Base-by-base conservation (phyloP, 148 eudicot species). In the Suaeda aralocaspica region DNA sequence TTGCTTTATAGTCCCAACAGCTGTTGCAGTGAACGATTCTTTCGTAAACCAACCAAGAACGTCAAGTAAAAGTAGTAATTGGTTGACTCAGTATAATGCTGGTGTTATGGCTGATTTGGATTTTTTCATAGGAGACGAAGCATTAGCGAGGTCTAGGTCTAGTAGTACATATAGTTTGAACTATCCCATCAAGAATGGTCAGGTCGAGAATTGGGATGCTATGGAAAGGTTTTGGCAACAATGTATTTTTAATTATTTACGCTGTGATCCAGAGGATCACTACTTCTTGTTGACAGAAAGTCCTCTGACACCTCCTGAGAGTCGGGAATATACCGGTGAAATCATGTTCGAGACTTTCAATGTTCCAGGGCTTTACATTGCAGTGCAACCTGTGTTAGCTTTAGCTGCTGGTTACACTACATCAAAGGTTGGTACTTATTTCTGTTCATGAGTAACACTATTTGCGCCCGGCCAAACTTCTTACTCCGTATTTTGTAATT, bases 221-320 rank as follows among this genome's bases (percentile, higher is more conserved):
- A 93, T 93, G 96, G 98, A 93, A 80, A 79, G 95, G 76, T 91
- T 86, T 81, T 93, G 98, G 98, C 98, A 93, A 82, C 98, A 93
- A 73, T 93, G 95, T 76, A 93, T 93, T 73, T 93, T 93, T 77
- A 89, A 87, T 80, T 93, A 93, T 81, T 73, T 93, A 77, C 88
- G 98, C 16, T 93, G 98, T 77, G 98, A 93, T 78, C 98, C 98
- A 0, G 98, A 93, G 84, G 98, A 93, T 81, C 98, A 93, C 67
- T 85, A 93, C 78, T 90, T 93, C 74, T 80, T 87, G 65, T 70
- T 93, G 86, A 93, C 98, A 0, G 98, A 93, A 82, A 93, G 98
- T 60, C 95, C 96, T n/a, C 86, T 93, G 66, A 93, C 98, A 44
- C 81, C 98, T 15, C 98, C 98, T 9, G 98, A 93, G 84, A 90